Base-by-base conservation (phyloP, 2,329 filamentous ascomycete genomes). In the Ceratocystis albifundus region DNA sequence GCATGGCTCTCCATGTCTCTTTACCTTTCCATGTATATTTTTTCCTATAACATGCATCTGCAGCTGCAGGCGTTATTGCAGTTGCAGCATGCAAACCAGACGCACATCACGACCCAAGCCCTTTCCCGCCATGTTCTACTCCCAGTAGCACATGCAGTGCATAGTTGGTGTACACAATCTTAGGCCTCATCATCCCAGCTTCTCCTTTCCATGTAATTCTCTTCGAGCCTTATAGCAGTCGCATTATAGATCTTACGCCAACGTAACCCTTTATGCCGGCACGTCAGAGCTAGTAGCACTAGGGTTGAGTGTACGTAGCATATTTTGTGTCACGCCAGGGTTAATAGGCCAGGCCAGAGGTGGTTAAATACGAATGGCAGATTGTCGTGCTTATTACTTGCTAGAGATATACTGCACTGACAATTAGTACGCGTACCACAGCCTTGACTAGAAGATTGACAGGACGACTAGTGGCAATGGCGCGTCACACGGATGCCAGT, bases 71-170 rank as follows among this genome's bases (percentile, higher is more conserved):
- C 32, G 2, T 17, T 32, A 25, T 59, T 59, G 25, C 55, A 36
- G 55, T 59, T 59, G 25, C 55, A 36, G 55, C 28, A 59, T 59
- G 55, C 55, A 59, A 36, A n/a, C 55, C 15, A 59, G n/a, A 59
- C 3, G 28, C 55, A 59, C 28, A 59, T 59, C 55, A 59, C 55
- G 32, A 32, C 55, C 55, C 55, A 59, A 59, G 55, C 32, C 25
- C 22, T 25, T 10, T 28, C 48, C 25, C 28, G 6, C 17, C 25
- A 36, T 59, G 28, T 36, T 30, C 55, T 17, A 36, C 32, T n/a
- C 8, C 17, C 36, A 32, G 17, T 36, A 32, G 17, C 25, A 32
- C 28, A 32, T 36, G 28, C 55, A 59, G 6, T 22, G 22, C n/a
- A 8, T 22, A 12, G 10, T 41, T 41, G 36, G 36, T 41, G 36